A percentile compares a stretch with the other conserved stretches of the same genome.
phyloP scores from a whole-genome alignment of 495 filamentous ascomycete genomes.

The Cercophora newfieldiana region DNA sequence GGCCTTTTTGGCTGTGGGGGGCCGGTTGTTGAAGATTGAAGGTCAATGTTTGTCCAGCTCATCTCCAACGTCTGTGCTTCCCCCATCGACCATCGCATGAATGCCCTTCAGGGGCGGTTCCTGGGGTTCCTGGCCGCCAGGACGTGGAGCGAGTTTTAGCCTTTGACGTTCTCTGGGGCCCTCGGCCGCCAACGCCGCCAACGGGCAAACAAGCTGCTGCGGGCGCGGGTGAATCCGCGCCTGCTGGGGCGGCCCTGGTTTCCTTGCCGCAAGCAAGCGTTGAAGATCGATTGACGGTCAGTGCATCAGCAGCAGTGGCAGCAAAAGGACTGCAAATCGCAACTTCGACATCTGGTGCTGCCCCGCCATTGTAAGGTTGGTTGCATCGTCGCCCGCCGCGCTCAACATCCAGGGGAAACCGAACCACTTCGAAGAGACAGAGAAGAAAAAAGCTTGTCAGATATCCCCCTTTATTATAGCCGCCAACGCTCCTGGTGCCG shows the following conservation, averaged over 20 bases:
- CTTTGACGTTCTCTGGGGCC: neutral
- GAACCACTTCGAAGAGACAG: neutral
- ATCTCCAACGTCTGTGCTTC: neutral
- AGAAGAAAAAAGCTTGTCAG: conserved; percentile 1
- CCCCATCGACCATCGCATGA: conserved; percentile 2
- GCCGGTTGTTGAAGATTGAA: neutral
- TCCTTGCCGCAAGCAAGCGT: neutral
- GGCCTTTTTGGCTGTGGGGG: conserved; percentile 3
- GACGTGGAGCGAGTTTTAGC: neutral
- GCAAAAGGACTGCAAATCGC: neutral
- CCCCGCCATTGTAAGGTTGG: neutral
- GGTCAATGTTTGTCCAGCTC: neutral
- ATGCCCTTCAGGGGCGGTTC: neutral
- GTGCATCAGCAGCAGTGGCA: neutral
- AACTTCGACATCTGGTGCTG: neutral
- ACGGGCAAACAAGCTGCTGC: neutral
- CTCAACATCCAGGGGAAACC: neutral
- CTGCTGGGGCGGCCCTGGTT: neutral
- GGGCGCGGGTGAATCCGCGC: conserved; percentile 13
- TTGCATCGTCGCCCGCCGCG: neutral
- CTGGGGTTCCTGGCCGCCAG: neutral
- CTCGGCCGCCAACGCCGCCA: neutral
- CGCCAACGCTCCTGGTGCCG: conserved; percentile 5
- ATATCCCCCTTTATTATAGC: conserved; percentile 13
- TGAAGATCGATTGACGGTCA: neutral